Evolutionary conservation across 2,329 filamentous ascomycete genomes (phyloP).

Genomic region (Stromatinia cepivora): DNA sequence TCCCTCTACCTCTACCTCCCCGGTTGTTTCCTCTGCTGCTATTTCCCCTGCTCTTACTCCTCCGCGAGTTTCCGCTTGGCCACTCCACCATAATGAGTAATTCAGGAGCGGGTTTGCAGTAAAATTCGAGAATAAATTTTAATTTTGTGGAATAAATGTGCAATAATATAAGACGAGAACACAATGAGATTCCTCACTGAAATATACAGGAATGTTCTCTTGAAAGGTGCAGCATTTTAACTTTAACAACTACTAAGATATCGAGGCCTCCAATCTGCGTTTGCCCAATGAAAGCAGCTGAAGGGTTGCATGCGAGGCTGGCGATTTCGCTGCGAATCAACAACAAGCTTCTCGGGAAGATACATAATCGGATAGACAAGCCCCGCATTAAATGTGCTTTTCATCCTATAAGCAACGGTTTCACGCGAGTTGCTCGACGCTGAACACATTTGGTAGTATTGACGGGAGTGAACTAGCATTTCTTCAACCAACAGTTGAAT

Average conservation of each 20-base stretch:
- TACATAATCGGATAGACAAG: neutral
- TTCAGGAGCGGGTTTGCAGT: too few species aligned
- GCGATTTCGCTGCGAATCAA: neutral
- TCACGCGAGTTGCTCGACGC: neutral
- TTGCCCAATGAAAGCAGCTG: neutral
- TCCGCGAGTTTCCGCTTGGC: too few species aligned
- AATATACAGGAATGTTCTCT: too few species aligned
- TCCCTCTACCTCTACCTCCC: too few species aligned
- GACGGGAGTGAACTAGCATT: neutral
- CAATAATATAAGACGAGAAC: too few species aligned
- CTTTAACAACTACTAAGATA: neutral
- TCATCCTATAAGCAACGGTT: neutral
- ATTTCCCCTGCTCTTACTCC: too few species aligned
- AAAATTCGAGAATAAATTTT: too few species aligned
- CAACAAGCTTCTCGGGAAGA: neutral
- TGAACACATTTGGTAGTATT: neutral
- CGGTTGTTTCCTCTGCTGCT: too few species aligned
- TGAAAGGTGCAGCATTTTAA: too few species aligned
- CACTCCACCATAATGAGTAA: too few species aligned
- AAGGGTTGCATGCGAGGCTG: neutral
- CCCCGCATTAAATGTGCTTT: neutral
- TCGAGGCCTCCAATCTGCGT: neutral
- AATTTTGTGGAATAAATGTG: too few species aligned
- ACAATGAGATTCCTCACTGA: too few species aligned
- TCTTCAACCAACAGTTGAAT: neutral